A percentile compares a stretch with the other conserved stretches of the same genome.
phyloP scores from a whole-genome alignment of 2,329 filamentous ascomycete genomes.

The Pseudopithomyces chartarum region DNA sequence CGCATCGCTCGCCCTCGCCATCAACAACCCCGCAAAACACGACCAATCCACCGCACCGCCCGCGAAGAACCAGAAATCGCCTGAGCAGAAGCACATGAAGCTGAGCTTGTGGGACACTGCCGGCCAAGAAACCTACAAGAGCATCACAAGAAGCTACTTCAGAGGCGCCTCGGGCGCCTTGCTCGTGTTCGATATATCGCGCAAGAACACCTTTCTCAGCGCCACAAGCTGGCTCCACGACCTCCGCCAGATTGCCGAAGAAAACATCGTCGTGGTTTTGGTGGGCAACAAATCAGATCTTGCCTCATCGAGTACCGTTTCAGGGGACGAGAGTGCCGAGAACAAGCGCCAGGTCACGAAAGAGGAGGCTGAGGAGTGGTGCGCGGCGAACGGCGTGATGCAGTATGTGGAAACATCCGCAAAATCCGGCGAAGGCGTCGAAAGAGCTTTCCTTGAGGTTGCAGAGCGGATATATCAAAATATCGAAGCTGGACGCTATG shows the following conservation, averaged over 20 bases:
- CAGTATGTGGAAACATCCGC: conserved; percentile 96
- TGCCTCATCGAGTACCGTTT: conserved; percentile 54
- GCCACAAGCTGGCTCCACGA: conserved; percentile 94
- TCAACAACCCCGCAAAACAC: conserved; percentile 54
- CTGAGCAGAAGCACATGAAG: conserved; percentile 80
- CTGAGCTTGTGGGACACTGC: conserved; percentile 94
- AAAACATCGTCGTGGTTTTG: conserved; percentile 90
- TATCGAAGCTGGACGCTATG: conserved; percentile 92
- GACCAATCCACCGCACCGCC: conserved; percentile 20
- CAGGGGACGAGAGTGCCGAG: conserved; percentile 39
- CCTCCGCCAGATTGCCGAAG: conserved; percentile 91
- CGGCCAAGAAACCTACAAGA: conserved; percentile 97
- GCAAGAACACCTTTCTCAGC: conserved; percentile 82
- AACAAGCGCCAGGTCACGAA: conserved; percentile 79
- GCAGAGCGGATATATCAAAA: conserved; percentile 96
- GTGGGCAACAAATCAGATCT: conserved; percentile 96
- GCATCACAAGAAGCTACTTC: conserved; percentile 92
- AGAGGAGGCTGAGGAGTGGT: conserved; percentile 90
- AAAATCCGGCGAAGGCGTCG: conserved; percentile 93
- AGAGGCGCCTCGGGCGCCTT: conserved; percentile 78
- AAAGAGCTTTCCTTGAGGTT: conserved; percentile 89
- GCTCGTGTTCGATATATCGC: conserved; percentile 92
- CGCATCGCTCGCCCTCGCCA: conserved; percentile 63
- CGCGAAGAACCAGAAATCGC: conserved; percentile 37
- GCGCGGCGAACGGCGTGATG: conserved; percentile 79